Conservation (phyloP, 495 filamentous ascomycete genomes). For the Neurospora africana region DNA sequence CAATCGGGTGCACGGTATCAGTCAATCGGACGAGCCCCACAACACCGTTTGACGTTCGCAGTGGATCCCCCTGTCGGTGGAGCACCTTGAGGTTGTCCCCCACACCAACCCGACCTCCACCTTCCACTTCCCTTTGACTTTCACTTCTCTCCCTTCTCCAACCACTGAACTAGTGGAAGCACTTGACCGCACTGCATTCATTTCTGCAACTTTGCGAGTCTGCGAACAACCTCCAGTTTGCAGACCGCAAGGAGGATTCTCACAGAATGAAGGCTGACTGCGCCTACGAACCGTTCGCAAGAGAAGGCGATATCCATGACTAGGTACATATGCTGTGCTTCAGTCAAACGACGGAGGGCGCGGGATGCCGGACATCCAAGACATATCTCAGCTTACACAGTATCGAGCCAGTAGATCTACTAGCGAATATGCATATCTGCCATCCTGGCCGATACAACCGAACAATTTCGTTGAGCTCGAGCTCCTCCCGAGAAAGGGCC, state of each 20-base stretch:
- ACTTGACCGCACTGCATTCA: background rate
- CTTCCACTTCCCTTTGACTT: background rate
- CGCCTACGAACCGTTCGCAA: background rate
- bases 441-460: background rate
- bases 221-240: background rate
- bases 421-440: background rate
- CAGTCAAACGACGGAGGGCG: background rate
- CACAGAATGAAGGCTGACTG: background rate
- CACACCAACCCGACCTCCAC: background rate
- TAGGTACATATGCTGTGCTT: background rate
- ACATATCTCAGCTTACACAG: background rate
- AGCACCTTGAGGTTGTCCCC: background rate
- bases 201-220: background rate
- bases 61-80: background rate
- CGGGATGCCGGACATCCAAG: background rate
- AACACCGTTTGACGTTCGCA: background rate
- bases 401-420: background rate
- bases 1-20: background rate
- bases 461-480: background rate
- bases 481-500: background rate
- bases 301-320: background rate
- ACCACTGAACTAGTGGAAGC: background rate
- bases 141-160: background rate
- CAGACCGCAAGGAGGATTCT: background rate
- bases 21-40: background rate